Percentiles rank a stretch among this genome's conserved stretches.
Conservation (phyloP, 768 basidiomycete genomes). For the Phaeotremella fagi region DNA sequence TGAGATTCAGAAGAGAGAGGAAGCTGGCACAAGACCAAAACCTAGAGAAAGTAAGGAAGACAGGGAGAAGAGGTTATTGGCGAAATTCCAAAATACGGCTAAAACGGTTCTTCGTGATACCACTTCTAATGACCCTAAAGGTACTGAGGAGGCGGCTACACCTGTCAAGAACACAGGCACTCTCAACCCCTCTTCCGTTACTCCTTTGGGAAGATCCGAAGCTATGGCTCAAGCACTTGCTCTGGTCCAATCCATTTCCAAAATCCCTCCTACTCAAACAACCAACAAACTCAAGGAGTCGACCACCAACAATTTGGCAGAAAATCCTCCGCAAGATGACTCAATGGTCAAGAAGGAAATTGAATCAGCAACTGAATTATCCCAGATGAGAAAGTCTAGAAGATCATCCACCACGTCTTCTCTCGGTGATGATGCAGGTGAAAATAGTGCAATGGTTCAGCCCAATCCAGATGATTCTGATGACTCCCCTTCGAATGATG, state of each 20-base stretch:
- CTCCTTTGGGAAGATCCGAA: too few relatives aligned
- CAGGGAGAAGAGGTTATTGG: neutral
- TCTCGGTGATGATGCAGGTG: neutral
- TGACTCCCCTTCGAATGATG: neutral
- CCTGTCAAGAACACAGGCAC: too few relatives aligned
- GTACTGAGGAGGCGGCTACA: neutral
- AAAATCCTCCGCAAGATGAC: too few relatives aligned
- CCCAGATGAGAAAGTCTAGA: neutral
- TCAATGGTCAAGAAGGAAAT: too few relatives aligned
- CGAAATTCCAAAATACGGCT: neutral
- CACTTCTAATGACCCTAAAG: neutral
- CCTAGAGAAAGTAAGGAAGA: neutral
- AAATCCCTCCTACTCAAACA: neutral
- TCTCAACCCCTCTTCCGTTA: too few relatives aligned
- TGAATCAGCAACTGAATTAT: neutral
- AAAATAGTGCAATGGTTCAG: neutral
- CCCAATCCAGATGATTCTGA: neutral
- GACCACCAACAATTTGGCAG: too few relatives aligned
- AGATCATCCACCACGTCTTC: neutral
- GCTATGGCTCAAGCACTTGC: too few relatives aligned
- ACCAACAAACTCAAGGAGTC: neutral
- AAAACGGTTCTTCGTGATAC: neutral
- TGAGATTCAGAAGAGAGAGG: neutral
- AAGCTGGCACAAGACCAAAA: neutral
- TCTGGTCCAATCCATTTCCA: neutral